A percentile compares a stretch with the other conserved stretches of the same genome.
Conservation (phyloP, 768 basidiomycete species). For the Kockovaella imperatae region DNA sequence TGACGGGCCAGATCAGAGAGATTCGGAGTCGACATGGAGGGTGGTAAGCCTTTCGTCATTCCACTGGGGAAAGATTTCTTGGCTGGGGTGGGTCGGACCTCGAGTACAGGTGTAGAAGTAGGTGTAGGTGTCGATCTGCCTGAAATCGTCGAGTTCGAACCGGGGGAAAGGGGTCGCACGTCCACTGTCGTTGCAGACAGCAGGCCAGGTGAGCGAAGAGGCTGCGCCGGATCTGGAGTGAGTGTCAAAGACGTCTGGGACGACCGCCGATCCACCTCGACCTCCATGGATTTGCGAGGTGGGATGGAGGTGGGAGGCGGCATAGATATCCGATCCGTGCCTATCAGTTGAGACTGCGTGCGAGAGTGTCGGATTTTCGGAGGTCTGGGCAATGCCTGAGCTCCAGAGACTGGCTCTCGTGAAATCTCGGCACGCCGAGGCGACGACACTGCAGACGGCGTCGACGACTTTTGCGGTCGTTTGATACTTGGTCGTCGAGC, state of each 20-base stretch:
- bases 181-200: too few relatives aligned
- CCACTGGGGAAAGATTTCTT: slow-evolving; percentile 27
- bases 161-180: too few relatives aligned
- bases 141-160: too few relatives aligned
- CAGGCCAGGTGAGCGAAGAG: too few relatives aligned
- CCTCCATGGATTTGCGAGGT: neutral
- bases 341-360: slow-evolving; percentile 7
- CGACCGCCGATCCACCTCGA: neutral
- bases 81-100: slow-evolving; percentile 12
- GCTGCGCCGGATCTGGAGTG: too few relatives aligned
- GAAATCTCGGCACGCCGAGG: too few relatives aligned
- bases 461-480: neutral
- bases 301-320: neutral
- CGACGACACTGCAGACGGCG: neutral
- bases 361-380: slow-evolving; percentile 14
- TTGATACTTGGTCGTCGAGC: neutral
- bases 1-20: neutral
- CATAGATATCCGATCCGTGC: too few relatives aligned
- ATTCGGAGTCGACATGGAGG: slow-evolving; percentile 21
- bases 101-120: neutral
- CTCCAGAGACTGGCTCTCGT: neutral
- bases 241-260: too few relatives aligned
- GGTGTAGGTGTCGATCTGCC: neutral
- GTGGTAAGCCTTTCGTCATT: slow-evolving; percentile 31
- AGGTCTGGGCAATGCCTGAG: neutral